A percentile compares a stretch with the other conserved stretches of the same genome.
Evolutionary conservation across 345 rosid genomes (phyloP).

Genomic region (Moringa oleifera): DNA sequence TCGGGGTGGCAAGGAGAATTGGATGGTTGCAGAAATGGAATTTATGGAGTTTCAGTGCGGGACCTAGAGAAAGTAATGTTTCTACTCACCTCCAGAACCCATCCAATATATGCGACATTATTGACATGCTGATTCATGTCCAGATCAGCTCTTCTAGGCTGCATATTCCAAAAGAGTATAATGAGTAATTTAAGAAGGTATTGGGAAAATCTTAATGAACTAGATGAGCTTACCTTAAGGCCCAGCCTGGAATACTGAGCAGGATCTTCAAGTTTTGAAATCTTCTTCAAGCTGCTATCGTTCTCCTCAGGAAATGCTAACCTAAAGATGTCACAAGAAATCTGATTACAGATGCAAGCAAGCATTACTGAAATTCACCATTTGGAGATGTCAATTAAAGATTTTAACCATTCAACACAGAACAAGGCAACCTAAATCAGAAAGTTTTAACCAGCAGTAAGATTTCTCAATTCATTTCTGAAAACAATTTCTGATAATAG

Average conservation of each 20-base stretch:
- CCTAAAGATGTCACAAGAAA: conserved; percentile 27
- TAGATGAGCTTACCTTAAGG: conserved; percentile 46
- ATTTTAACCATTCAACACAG: no score
- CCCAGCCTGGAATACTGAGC: conserved; percentile 59
- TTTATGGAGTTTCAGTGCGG: no score
- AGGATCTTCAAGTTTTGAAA: conserved; percentile 73
- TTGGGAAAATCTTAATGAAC: neutral
- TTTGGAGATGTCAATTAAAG: no score
- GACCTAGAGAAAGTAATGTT: neutral
- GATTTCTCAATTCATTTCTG: no score
- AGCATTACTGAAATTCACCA: neutral
- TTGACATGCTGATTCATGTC: conserved; percentile 99
- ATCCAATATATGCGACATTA: conserved; percentile 83
- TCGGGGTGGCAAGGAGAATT: neutral
- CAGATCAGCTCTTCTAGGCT: conserved; percentile 90
- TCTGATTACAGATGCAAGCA: conserved; percentile 4
- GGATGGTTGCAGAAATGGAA: neutral
- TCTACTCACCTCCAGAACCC: conserved; percentile 80
- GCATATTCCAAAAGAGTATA: conserved; percentile 18
- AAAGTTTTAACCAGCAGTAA: no score
- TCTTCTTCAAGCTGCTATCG: conserved; percentile 67
- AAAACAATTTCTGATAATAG: no score
- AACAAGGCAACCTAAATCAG: no score
- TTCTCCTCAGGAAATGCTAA: conserved; percentile 81
- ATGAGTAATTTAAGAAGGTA: neutral